phyloP scores from a whole-genome alignment of 345 rosid species.

The Hevea brasiliensis region DNA sequence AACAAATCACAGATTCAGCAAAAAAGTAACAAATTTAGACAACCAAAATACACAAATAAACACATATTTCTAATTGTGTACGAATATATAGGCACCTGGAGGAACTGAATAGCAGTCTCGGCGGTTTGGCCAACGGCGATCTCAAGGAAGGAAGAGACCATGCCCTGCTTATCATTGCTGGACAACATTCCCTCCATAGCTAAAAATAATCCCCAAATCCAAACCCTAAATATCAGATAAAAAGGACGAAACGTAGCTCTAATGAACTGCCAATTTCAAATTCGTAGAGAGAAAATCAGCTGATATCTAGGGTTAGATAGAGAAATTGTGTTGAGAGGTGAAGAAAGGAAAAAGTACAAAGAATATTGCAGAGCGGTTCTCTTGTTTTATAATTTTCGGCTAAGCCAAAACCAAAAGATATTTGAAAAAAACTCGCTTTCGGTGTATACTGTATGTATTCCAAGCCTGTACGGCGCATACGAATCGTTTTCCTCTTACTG shows the following conservation, averaged over 20 bases:
- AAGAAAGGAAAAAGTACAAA: not conserved
- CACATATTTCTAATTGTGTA: not conserved
- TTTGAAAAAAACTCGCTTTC: not conserved
- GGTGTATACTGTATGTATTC: not conserved
- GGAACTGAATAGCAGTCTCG: slow-evolving; percentile 83
- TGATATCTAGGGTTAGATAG: slow-evolving; percentile 8
- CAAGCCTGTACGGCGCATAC: no score
- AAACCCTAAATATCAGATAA: slow-evolving; percentile 12
- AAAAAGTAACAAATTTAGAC: not conserved
- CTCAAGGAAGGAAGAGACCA: slow-evolving; percentile 95
- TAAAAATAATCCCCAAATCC: not conserved
- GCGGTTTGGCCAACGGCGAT: slow-evolving; percentile 93
- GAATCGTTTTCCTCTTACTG: no score
- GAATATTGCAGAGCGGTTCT: not conserved
- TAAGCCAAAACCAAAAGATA: not conserved
- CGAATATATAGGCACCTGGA: slow-evolving; percentile 49
- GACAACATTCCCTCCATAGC: slow-evolving; percentile 24
- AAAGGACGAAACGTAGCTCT: not conserved
- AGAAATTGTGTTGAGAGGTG: not conserved
- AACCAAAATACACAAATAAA: not conserved
- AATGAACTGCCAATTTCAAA: not conserved
- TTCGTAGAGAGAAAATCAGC: not conserved
- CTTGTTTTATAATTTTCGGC: not conserved
- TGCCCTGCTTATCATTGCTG: slow-evolving; percentile 48
- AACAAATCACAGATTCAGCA: not conserved